Evolutionary conservation across 1,284 basidiomycete species (phyloP).

Genomic region (Apiotrichum akiyoshidainum): DNA sequence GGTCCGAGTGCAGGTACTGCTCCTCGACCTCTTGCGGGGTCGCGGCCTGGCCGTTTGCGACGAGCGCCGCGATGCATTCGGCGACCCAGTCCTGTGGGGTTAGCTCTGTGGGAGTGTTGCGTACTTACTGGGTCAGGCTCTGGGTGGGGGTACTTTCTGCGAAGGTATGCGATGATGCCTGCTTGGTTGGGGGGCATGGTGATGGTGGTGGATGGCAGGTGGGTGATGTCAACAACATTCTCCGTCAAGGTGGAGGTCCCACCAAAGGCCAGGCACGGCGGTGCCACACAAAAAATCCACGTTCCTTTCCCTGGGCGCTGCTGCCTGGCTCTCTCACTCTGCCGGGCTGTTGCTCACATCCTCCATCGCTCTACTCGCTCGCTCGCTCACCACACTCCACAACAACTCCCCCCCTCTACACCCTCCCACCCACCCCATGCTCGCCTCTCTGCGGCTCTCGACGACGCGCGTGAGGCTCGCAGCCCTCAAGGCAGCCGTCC

Average conservation of each 20-base stretch:
- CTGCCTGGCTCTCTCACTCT: too few species aligned
- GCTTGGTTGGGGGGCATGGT: background rate
- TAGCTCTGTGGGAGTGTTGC: background rate
- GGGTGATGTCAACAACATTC: background rate
- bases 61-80: conserved; percentile 28
- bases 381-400: background rate
- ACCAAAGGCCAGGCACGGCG: too few species aligned
- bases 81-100: conserved; percentile 34
- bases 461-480: background rate
- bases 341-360: background rate
- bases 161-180: conserved; percentile 17
- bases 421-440: background rate
- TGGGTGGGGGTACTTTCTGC: conserved; percentile 33
- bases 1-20: conserved; percentile 39
- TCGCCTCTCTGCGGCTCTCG: background rate
- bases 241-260: background rate
- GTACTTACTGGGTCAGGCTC: conserved; percentile 33
- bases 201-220: background rate
- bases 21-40: conserved; percentile 25
- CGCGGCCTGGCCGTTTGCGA: conserved; percentile 24
- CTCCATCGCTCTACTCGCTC: background rate
- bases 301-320: too few species aligned
- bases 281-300: too few species aligned
- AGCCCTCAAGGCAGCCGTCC: background rate
- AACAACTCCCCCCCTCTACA: background rate